These are phyloP conservation scores for Lavandula angustifolia DNA, from an alignment of 257 asterid genomes.

Conservation along the genomic window DNA sequence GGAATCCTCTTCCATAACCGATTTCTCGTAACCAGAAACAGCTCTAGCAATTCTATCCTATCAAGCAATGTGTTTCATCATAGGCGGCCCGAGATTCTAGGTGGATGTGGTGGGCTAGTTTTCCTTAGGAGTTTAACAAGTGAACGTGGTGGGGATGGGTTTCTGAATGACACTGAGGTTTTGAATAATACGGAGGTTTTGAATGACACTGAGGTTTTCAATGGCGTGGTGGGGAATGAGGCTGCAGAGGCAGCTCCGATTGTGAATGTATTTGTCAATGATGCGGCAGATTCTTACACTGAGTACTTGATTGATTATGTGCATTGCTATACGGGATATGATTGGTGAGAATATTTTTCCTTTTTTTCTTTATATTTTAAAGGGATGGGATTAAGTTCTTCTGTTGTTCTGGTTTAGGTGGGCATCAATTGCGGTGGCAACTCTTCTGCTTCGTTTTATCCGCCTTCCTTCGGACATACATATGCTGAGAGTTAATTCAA, in stretches of 20 bases:
- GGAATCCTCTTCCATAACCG: conserved; percentile 38
- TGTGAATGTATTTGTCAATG: conserved; percentile 66
- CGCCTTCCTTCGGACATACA: conserved; percentile 63
- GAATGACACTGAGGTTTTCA: no score
- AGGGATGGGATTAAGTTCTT: no score
- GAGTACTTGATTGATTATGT: conserved; percentile 77
- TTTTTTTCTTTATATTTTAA: no score
- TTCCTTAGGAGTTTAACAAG: conserved; percentile 60
- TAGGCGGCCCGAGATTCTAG: conserved; percentile 35
- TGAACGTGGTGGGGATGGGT: conserved; percentile 50
- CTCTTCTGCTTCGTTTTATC: conserved; percentile 56
- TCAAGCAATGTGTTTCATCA: conserved; percentile 38
- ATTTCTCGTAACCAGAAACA: conserved; percentile 28
- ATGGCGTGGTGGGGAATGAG: conserved; percentile 55
- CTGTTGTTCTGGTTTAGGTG: conserved; percentile 61
- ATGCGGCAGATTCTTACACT: conserved; percentile 79
- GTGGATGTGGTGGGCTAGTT: conserved; percentile 45
- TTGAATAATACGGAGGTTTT: conserved; percentile 19
- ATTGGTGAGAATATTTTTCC: conserved; percentile 60
- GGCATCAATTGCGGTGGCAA: conserved; percentile 64
- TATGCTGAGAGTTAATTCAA: conserved; percentile 69
- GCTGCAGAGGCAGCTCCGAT: conserved; percentile 57
- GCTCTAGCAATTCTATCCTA: conserved; percentile 32
- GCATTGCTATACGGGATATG: conserved; percentile 61
- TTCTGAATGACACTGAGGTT: conserved; percentile 51